Evolutionary conservation across 257 asterid species (phyloP), one percentile per base, ranked within the genome.

Genomic region (Thymus mandschuricus): DNA sequence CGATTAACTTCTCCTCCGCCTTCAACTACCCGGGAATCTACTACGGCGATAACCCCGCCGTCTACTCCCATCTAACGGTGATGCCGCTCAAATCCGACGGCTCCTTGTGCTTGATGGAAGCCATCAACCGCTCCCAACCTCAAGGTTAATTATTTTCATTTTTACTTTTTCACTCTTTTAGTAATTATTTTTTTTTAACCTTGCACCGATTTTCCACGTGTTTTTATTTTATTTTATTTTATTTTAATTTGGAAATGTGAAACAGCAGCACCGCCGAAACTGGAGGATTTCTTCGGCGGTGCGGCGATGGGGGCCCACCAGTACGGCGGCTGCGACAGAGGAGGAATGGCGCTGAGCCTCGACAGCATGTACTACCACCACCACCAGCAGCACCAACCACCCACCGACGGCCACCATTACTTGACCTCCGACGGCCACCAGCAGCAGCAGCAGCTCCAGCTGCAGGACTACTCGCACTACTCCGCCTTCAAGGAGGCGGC

Each of bases 81-180:
- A 94, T 94, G 99, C 99, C 99, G 4, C 83, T 94, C 21, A 94
- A 83, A 73, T 88, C 99, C 65, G 99, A 94, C 84, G 96, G 98
- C 55, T 94, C 99, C 1, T 65, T 89, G 72, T 94, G 97, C 84
- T 75, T 89, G 10, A 84, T 89, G 95, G 96, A 94, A 65, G 92
- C 89, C 9, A 81, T 90, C 82, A 86, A 83, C 83, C 76, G 93
- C 63, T 80, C 97, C 27, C 98, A 82, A 15, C 86, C 89, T 30
- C 96, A 86, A 86, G 98, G 97, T 88, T 38, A 4, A 35, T 3
- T 35, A 35, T 1, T 38, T 4, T 4, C 6, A 38, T 1, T 7
- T 38, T 45, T 45, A 8, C 10, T 9, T 45, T 45, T 44, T 43
- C 12, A 45, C 50, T 7, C 3, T 7, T 8, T 45, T 10, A 0